A percentile compares a stretch with the other conserved stretches of the same genome.
Conservation (phyloP, 2,329 filamentous ascomycete genomes). For the Thelonectria blattea region DNA sequence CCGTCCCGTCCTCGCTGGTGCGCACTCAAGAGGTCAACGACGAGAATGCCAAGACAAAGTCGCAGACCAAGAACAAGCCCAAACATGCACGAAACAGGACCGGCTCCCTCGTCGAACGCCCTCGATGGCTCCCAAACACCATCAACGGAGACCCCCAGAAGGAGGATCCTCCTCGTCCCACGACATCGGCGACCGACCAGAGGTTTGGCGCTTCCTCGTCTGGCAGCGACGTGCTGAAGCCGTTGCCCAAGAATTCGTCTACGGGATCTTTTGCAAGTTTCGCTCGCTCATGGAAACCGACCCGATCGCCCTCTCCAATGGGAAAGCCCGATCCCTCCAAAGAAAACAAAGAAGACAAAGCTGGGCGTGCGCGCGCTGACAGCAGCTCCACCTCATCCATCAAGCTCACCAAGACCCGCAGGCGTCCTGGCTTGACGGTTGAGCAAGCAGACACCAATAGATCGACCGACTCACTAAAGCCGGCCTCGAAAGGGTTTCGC, state of each 20-base stretch:
- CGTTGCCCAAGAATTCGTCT: conserved; percentile 45
- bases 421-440: conserved; percentile 38
- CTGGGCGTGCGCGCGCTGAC: conserved; percentile 35
- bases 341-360: conserved; percentile 31
- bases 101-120: conserved; percentile 55
- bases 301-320: conserved; percentile 56
- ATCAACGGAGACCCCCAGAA: conserved; percentile 43
- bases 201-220: conserved; percentile 26
- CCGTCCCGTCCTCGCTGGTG: conserved; percentile 26
- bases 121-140: conserved; percentile 58
- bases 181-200: conserved; percentile 36
- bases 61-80: conserved; percentile 15
- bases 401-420: conserved; percentile 38
- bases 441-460: conserved; percentile 35
- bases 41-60: conserved; percentile 27
- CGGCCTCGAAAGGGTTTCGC: conserved; percentile 48
- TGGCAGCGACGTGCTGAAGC: conserved; percentile 34
- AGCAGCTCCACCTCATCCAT: conserved; percentile 29
- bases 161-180: conserved; percentile 35
- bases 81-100: conserved; percentile 45
- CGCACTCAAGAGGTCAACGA: conserved; percentile 32
- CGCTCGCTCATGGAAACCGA: conserved; percentile 59
- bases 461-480: conserved; percentile 45
- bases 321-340: conserved; percentile 31
- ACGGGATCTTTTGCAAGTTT: conserved; percentile 57